Evolutionary conservation across 2,329 filamentous ascomycete species (phyloP), one percentile per base, ranked within the genome.

Genomic region (Neopestalotiopsis sp.): DNA sequence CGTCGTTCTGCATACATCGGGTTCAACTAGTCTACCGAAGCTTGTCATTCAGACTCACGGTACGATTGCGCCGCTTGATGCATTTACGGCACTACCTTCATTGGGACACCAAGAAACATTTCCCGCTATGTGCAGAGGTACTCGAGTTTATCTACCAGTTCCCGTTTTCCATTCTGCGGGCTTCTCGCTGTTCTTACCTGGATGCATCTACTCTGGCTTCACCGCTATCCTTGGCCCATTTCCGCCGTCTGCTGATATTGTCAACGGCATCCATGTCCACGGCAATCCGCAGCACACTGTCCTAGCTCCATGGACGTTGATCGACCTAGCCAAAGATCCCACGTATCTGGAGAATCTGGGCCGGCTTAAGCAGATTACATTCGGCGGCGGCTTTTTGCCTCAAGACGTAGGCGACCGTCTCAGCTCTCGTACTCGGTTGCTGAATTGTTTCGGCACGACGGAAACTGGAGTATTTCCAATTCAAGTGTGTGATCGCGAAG

Each of bases 1-100:
- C 1, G 67, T 75, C 1, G 73, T 81, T 1, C 59, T 81, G 0
- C 81, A 83, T 57, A 81, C 79, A 0, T 80, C 78, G 14, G 81
- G 81, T n/a, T 78, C 80, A 0, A 82, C 81, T 20, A 61, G 69
- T 6, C 3, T 68, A 20, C 70, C 70, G 13, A 70, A 71, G 42
- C 69, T 69, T 3, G 57, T 71, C 34, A 32, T 66, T 2, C 65
- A 66, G 42, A 67, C 59, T 20, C 67, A 71, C 56, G 69, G 49
- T 5, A 69, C 65, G 1, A 4, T 40, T 24, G 42, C 61, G 17
- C 20, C 64, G 6, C 1, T 69, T 4, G 69, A 69, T 61, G 38
- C 67, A 20, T 63, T 63, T 24, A 40, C 52, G 17, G 13, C 13
- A 4, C 62, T 71, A 40, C 60, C 52, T 6, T 61, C 64, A 28